Evolutionary conservation across 2,329 filamentous ascomycete genomes (phyloP), one percentile per base, ranked within the genome.

Genomic region (Dactylellina leptospora): DNA sequence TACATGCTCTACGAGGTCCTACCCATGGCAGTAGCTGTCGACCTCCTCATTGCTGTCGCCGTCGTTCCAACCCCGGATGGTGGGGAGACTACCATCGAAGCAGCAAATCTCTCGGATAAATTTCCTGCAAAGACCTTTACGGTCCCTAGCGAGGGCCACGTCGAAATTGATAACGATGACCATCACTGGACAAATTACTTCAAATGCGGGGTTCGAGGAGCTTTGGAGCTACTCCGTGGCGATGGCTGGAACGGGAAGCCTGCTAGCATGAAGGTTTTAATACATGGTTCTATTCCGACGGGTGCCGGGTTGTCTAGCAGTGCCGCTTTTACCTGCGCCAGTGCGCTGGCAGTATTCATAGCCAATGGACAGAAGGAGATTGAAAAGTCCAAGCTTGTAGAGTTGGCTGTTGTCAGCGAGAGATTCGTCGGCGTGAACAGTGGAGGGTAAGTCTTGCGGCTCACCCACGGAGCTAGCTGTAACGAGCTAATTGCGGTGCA

Each of bases 101-200:
- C 97, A 75, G 87, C 89, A 61, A 97, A 97, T 79, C 84, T 96
- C 10, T 85, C 85, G 13, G 82, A 86, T 56, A 93, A 90, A 79
- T 99, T 96, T 79, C 85, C 90, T 1, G 81, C 87, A 0, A 86
- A 86, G 75, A 87, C 90, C 76, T 96, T 97, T 78, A 84, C 87
- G 47, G 84, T 97, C 6, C 86, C 90, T 1, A 78, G 81, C 27
- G 83, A 84, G 74, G 83, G 84, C 42, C 81, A 85, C 9, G 84
- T 93, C n/a, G 85, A 89, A 20, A 96, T 99, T 77, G 92, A 97
- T 80, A 86, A 91, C 5, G 88, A 87, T 16, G 86, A 89, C 76
- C 90, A 96, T 75, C 92, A 97, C 81, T 99, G 95, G 95, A 90
- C 92, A 66, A 99, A 97, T 80, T 99, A 99, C 84, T 97, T 99